A percentile compares a stretch with the other conserved stretches of the same genome.
phyloP scores from a whole-genome alignment of 805 yeast species.

The Metschnikowia drakensbergensis region DNA sequence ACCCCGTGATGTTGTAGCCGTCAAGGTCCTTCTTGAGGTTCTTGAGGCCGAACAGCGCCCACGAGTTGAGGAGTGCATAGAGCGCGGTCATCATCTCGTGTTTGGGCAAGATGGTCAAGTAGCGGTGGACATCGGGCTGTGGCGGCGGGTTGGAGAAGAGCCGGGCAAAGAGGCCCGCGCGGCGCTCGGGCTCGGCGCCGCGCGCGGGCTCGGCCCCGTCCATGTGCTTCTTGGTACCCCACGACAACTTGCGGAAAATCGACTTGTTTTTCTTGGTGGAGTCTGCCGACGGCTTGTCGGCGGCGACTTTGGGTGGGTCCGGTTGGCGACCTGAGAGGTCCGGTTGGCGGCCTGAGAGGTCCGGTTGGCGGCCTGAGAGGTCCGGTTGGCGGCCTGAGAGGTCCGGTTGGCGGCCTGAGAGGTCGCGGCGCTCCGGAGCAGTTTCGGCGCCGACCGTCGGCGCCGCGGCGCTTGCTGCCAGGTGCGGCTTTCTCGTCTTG shows the following conservation, averaged over 20 bases:
- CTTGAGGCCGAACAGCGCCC: constrained; percentile 70
- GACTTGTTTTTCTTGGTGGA: constrained; percentile 33
- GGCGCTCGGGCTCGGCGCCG: constrained; percentile 18
- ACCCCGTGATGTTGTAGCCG: constrained; percentile 51
- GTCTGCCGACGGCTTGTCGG: constrained; percentile 31
- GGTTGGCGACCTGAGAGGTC: background rate
- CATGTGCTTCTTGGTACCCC: constrained; percentile 43
- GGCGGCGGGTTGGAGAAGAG: constrained; percentile 31
- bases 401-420: background rate
- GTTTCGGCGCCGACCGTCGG: background rate
- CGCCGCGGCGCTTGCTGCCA: background rate
- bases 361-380: background rate
- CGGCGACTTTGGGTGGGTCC: constrained; percentile 14
- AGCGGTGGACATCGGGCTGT: constrained; percentile 29
- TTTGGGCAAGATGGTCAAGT: constrained; percentile 39
- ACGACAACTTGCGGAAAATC: constrained; percentile 48
- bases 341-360: background rate
- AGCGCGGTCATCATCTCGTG: constrained; percentile 64
- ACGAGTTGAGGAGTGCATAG: constrained; percentile 55
- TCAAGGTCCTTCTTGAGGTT: constrained; percentile 46
- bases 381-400: background rate
- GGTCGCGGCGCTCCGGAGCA: background rate
- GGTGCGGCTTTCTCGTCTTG: constrained; percentile 2
- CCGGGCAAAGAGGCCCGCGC: constrained; percentile 25
- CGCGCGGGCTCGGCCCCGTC: constrained; percentile 31